Conservation (phyloP, 2,329 filamentous ascomycete species). For the Bipolaris gigantea region DNA sequence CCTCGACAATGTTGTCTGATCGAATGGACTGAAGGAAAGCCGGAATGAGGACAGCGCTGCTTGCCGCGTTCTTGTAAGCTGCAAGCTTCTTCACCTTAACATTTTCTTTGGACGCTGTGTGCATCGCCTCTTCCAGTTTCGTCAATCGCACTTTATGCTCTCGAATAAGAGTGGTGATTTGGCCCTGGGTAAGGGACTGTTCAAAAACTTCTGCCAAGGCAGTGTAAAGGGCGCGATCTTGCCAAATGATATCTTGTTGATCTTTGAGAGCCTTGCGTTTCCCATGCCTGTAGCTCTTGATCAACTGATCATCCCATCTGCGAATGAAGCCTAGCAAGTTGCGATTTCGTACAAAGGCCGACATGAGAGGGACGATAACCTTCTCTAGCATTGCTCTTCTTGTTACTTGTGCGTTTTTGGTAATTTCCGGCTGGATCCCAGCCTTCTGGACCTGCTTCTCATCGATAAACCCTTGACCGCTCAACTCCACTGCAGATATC, state of each 20-base stretch:
- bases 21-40: slow-evolving; percentile 31
- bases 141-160: slow-evolving; percentile 31
- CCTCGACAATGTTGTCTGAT: slow-evolving; percentile 28
- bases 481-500: slow-evolving; percentile 27
- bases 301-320: slow-evolving; percentile 41
- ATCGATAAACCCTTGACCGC: slow-evolving; percentile 13
- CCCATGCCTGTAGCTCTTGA: slow-evolving; percentile 17
- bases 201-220: slow-evolving; percentile 34
- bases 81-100: slow-evolving; percentile 26
- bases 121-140: slow-evolving; percentile 16
- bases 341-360: slow-evolving; percentile 39
- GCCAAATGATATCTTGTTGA: slow-evolving; percentile 32
- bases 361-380: slow-evolving; percentile 39
- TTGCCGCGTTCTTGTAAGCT: slow-evolving; percentile 25
- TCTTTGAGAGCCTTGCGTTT: slow-evolving; percentile 25
- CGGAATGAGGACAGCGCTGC: slow-evolving; percentile 35
- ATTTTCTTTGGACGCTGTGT: slow-evolving; percentile 12
- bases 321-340: slow-evolving; percentile 40
- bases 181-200: slow-evolving; percentile 36
- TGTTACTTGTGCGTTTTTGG: background rate
- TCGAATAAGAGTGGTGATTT: slow-evolving; percentile 36
- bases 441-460: background rate
- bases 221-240: slow-evolving; percentile 26
- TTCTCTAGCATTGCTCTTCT: slow-evolving; percentile 12
- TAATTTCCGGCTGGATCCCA: background rate